Conservation (phyloP, 371 early-diverging fungal species). For the Mucor circinelloides region DNA sequence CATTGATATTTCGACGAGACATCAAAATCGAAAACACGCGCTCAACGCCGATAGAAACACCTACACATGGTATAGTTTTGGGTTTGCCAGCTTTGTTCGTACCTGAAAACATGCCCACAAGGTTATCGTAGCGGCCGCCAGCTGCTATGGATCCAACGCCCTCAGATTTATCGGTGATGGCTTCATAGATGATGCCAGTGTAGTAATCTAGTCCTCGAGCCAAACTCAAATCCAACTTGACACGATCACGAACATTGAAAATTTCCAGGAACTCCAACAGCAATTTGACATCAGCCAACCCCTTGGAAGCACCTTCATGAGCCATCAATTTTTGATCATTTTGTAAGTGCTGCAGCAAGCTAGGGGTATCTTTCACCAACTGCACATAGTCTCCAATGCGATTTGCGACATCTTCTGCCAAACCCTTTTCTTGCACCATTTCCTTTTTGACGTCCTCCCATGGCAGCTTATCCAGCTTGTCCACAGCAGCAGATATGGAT, state of each 20-base stretch:
- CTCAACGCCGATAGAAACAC: slow-evolving; percentile 96
- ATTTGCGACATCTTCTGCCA: slow-evolving; percentile 79
- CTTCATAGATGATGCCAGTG: slow-evolving; percentile 99
- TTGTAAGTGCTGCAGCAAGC: slow-evolving; percentile 70
- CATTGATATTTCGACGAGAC: slow-evolving; percentile 54
- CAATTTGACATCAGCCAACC: slow-evolving; percentile 86
- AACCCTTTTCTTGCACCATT: slow-evolving; percentile 89
- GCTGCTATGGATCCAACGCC: slow-evolving; percentile 99
- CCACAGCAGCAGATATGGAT: slow-evolving; percentile 97
- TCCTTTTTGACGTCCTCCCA: slow-evolving; percentile 94
- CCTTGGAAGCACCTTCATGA: slow-evolving; percentile 79
- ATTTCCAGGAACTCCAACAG: slow-evolving; percentile 88
- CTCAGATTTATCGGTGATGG: slow-evolving; percentile 70
- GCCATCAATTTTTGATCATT: slow-evolving; percentile 61
- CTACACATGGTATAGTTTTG: slow-evolving; percentile 94
- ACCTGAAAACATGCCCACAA: slow-evolving; percentile 93
- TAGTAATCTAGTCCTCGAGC: slow-evolving; percentile 99
- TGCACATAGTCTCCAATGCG: slow-evolving; percentile 89
- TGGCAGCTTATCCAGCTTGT: slow-evolving; percentile 97
- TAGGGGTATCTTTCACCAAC: slow-evolving; percentile 41
- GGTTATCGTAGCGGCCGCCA: slow-evolving; percentile 98
- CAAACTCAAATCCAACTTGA: slow-evolving; percentile 89
- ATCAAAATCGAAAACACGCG: slow-evolving; percentile 93
- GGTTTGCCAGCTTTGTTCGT: slow-evolving; percentile 64
- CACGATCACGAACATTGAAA: slow-evolving; percentile 70